These are phyloP conservation scores for Astragalus membranaceus DNA, from an alignment of 306 rosid genomes.

Conservation along the genomic window DNA sequence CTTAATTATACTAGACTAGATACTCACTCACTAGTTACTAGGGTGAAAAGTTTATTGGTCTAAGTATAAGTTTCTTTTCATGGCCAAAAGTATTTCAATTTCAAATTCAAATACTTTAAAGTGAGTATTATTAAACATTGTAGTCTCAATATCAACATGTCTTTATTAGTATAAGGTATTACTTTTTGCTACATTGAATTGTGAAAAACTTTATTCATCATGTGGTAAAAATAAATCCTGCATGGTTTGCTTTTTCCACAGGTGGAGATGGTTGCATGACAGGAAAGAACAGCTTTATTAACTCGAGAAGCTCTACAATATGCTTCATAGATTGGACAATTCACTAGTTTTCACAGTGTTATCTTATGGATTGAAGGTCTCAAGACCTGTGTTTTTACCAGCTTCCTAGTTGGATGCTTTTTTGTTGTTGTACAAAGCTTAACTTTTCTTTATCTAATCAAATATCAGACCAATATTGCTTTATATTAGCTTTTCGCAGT, in stretches of 20 bases:
- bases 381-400: slow-evolving; percentile 16
- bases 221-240: slow-evolving; percentile 1
- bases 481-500: slow-evolving; percentile 13
- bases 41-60: not conserved
- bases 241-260: slow-evolving; percentile 16
- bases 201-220: not conserved
- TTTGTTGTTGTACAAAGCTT: slow-evolving; percentile 41
- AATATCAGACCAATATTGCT: not conserved
- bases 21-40: not conserved
- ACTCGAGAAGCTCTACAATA: slow-evolving; percentile 9
- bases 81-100: not conserved
- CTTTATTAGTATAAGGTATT: not conserved
- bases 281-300: slow-evolving; percentile 78
- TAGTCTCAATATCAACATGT: not conserved
- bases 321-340: slow-evolving; percentile 23
- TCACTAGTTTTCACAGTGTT: slow-evolving; percentile 17
- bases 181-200: not conserved
- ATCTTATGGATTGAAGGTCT: slow-evolving; percentile 16
- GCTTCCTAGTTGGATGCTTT: slow-evolving; percentile 13
- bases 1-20: too few species aligned
- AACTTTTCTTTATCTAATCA: slow-evolving; percentile 26
- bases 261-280: slow-evolving; percentile 96
- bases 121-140: not conserved
- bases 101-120: not conserved
- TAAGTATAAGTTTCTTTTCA: not conserved